These are phyloP conservation scores for Leptographium lundbergii DNA, from an alignment of 2,329 filamentous ascomycete genomes.

Conservation along the genomic window DNA sequence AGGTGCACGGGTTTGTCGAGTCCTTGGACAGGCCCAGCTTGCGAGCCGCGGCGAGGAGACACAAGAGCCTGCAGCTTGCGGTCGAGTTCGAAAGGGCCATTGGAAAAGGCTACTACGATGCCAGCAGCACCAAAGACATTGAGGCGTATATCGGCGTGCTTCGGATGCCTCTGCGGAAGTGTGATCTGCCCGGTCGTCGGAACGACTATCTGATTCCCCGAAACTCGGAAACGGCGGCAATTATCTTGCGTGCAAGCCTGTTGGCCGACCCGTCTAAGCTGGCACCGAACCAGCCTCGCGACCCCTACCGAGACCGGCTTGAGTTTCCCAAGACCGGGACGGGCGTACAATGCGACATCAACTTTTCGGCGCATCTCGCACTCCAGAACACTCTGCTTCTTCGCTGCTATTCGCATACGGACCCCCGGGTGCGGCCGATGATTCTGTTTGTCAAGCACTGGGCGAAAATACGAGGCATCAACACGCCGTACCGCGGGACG, in stretches of 20 bases:
- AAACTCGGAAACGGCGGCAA: conserved; percentile 16
- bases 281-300: conserved; percentile 35
- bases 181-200: conserved; percentile 8
- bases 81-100: conserved; percentile 42
- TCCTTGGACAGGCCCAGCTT: conserved; percentile 19
- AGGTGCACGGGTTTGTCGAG: conserved; percentile 24
- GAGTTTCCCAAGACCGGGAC: conserved; percentile 67
- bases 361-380: conserved; percentile 74
- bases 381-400: conserved; percentile 75
- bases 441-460: conserved; percentile 83
- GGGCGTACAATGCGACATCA: conserved; percentile 86
- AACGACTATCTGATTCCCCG: conserved; percentile 26
- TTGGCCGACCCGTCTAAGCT: conserved; percentile 38
- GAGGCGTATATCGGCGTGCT: conserved; percentile 39
- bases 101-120: conserved; percentile 32
- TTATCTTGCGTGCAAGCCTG: conserved; percentile 30
- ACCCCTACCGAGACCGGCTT: conserved; percentile 45
- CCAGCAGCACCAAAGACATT: conserved; percentile 23
- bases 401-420: conserved; percentile 69
- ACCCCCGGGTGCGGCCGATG: conserved; percentile 63
- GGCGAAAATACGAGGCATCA: conserved; percentile 77
- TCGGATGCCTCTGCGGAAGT: conserved; percentile 21
- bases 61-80: conserved; percentile 44
- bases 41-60: conserved; percentile 30
- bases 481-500: conserved; percentile 75